Evolutionary conservation across 345 rosid species (phyloP).

Genomic region (Eucalyptus erythrocorys): DNA sequence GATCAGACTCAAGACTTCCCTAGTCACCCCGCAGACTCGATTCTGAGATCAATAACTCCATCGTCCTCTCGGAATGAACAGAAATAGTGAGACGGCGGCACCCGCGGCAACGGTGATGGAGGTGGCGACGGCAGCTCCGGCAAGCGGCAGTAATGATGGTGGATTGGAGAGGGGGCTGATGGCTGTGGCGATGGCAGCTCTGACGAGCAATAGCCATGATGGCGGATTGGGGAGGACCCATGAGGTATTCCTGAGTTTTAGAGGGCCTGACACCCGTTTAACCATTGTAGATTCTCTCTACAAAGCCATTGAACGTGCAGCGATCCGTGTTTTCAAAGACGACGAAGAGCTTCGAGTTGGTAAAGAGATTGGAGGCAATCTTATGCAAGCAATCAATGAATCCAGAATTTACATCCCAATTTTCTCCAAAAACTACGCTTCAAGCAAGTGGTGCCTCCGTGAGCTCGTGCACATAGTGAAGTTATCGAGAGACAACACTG

Average conservation of each 20-base stretch:
- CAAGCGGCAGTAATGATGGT: neutral
- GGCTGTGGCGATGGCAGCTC: accelerated
- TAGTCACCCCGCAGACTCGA: neutral
- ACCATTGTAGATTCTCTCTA: neutral
- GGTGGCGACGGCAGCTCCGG: neutral
- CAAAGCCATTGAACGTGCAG: neutral
- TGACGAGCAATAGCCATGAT: neutral
- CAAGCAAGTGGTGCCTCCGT: neutral
- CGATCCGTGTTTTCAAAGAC: neutral
- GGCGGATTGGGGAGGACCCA: neutral
- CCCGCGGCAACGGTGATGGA: too few relatives aligned
- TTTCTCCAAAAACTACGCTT: neutral
- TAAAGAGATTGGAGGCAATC: neutral
- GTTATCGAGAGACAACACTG: neutral
- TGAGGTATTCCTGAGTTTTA: neutral
- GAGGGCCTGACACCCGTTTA: neutral
- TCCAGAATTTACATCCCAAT: neutral
- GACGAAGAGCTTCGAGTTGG: neutral
- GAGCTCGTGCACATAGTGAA: neutral
- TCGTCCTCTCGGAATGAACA: neutral
- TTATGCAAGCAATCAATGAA: neutral
- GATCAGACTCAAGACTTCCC: neutral
- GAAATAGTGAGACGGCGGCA: neutral
- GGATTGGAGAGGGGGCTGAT: neutral
- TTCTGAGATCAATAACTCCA: neutral